A percentile compares a stretch with the other conserved stretches of the same genome.
Conservation (phyloP, 192 early-diverging fungal genomes). For the Coemansia sp. region DNA sequence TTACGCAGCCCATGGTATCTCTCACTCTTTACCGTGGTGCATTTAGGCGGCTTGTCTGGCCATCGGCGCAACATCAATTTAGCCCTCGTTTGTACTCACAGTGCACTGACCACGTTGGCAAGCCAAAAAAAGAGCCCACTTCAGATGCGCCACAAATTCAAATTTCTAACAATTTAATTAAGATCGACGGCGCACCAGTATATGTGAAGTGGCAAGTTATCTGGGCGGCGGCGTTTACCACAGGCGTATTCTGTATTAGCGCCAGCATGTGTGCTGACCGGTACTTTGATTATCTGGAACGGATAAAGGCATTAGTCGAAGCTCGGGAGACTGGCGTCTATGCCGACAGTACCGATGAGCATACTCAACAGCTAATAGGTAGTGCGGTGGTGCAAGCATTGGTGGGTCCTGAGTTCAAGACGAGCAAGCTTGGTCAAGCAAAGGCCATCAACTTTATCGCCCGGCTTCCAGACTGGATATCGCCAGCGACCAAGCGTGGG, state of each 20-base stretch:
- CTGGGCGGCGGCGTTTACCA: constrained; percentile 36
- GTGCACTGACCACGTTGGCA: neutral
- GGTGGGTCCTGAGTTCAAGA: constrained; percentile 19
- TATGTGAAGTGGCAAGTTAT: constrained; percentile 22
- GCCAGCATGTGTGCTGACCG: constrained; percentile 10
- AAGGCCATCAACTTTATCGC: constrained; percentile 28
- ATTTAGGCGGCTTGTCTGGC: neutral
- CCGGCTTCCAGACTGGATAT: constrained; percentile 36
- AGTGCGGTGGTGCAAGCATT: constrained; percentile 21
- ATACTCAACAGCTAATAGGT: constrained; percentile 24
- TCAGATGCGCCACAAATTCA: neutral
- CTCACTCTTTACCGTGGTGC: neutral
- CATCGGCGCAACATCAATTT: neutral
- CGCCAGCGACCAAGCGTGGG: constrained; percentile 32
- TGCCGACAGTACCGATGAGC: neutral
- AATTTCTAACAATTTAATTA: neutral
- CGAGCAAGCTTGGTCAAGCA: constrained; percentile 19
- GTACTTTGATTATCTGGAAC: neutral
- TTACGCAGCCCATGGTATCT: neutral
- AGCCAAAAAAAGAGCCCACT: neutral
- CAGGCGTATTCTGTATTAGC: constrained; percentile 33
- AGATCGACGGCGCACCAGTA: constrained; percentile 4
- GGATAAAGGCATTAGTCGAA: neutral
- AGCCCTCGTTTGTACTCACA: neutral
- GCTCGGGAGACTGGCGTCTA: neutral